A percentile compares a stretch with the other conserved stretches of the same genome.
These are phyloP conservation scores for Seminavis robusta DNA, from an alignment of 108 stramenopile species.

Conservation along the genomic window DNA sequence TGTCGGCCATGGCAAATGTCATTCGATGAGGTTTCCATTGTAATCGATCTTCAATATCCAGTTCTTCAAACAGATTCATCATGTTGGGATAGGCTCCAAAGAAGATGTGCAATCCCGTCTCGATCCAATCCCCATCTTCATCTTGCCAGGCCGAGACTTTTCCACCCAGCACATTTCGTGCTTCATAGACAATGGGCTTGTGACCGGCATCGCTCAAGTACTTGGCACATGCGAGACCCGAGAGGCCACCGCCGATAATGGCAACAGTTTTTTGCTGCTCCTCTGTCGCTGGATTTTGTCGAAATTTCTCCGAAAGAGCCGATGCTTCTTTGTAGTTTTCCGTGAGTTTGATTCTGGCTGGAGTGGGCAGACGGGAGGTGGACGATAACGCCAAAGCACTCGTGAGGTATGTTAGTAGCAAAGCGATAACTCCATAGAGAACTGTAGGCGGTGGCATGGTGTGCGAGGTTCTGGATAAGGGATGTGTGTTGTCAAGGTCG, in stretches of 20 bases:
- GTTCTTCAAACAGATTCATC: slow-evolving; percentile 88
- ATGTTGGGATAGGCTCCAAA: slow-evolving; percentile 96
- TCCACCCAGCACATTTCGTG: slow-evolving; percentile 76
- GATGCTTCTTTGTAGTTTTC: slow-evolving; percentile 34
- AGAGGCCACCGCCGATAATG: slow-evolving; percentile 87
- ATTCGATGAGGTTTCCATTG: slow-evolving; percentile 96
- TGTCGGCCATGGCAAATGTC: slow-evolving; percentile 91
- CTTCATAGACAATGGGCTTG: slow-evolving; percentile 73
- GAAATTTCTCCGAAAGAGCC: slow-evolving; percentile 25
- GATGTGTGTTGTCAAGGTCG: too few species aligned
- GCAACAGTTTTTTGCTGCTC: slow-evolving; percentile 56
- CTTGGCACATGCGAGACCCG: slow-evolving; percentile 85
- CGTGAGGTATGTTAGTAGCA: too few species aligned
- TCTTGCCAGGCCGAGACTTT: slow-evolving; percentile 92
- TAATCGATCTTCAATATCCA: slow-evolving; percentile 87
- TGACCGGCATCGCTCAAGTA: slow-evolving; percentile 90
- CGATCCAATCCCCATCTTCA: slow-evolving; percentile 82
- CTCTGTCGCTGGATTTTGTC: slow-evolving; percentile 1
- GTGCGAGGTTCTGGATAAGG: too few species aligned
- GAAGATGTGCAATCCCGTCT: slow-evolving; percentile 94
- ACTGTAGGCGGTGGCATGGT: too few species aligned
- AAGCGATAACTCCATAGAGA: too few species aligned
- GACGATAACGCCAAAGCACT: too few species aligned
- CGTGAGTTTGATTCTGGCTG: slow-evolving; percentile 35
- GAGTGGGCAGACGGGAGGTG: slow-evolving; percentile 29